Evolutionary conservation across 805 yeast genomes (phyloP).

Genomic region (Lipomyces lipofer): DNA sequence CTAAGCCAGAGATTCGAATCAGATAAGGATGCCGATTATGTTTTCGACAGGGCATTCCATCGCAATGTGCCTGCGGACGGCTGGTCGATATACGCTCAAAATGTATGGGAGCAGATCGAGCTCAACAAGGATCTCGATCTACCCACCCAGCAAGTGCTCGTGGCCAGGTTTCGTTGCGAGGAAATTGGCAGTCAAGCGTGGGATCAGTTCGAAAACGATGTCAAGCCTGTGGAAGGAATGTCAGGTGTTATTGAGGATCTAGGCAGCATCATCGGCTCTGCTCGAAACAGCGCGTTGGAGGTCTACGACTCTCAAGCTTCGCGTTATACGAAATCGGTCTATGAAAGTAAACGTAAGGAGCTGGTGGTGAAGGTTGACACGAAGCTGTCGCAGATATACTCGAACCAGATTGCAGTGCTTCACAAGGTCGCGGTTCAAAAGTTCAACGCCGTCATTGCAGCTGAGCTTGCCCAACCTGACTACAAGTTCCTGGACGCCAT

Average conservation of each 20-base stretch:
- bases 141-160: conserved; percentile 94
- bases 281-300: conserved; percentile 51
- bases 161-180: conserved; percentile 91
- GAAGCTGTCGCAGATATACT: conserved; percentile 49
- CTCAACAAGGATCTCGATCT: conserved; percentile 89
- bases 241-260: conserved; percentile 39
- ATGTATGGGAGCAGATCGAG: conserved; percentile 93
- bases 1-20: conserved; percentile 62
- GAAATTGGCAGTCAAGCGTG: conserved; percentile 68
- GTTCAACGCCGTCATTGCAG: conserved; percentile 29
- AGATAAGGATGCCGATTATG: conserved; percentile 37
- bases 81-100: conserved; percentile 88
- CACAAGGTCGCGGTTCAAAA: conserved; percentile 41
- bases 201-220: conserved; percentile 45
- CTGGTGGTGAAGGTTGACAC: conserved; percentile 53
- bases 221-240: conserved; percentile 39
- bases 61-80: conserved; percentile 91
- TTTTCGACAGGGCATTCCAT: conserved; percentile 72
- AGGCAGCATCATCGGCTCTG: conserved; percentile 46
- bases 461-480: conserved; percentile 21
- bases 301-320: conserved; percentile 72
- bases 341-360: conserved; percentile 56
- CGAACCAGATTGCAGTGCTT: conserved; percentile 44
- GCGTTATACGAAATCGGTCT: conserved; percentile 68
- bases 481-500: conserved; percentile 37